These are phyloP conservation scores for Trametes meyenii DNA, from an alignment of 768 basidiomycete genomes.

Conservation along the genomic window DNA sequence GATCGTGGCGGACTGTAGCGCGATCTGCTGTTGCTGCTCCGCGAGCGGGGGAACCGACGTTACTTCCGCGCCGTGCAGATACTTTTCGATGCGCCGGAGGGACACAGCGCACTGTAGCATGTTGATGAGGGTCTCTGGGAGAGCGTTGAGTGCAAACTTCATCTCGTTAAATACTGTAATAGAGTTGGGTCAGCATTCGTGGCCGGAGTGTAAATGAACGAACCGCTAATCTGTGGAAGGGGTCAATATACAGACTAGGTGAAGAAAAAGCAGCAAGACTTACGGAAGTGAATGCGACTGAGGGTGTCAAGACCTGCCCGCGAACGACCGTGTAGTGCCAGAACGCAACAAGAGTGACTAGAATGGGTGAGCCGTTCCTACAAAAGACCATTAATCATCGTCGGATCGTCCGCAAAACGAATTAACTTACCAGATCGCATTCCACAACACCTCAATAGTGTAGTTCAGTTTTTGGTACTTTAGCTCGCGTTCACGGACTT, in stretches of 20 bases:
- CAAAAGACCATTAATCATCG: not conserved
- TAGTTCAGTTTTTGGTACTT: constrained; percentile 87
- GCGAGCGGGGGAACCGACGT: constrained; percentile 58
- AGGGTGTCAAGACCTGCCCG: constrained; percentile 71
- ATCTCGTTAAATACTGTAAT: constrained; percentile 79
- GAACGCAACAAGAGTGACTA: constrained; percentile 55
- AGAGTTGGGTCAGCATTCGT: not conserved
- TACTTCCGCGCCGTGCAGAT: constrained; percentile 77
- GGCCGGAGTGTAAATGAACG: constrained; percentile 5
- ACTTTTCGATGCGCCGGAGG: constrained; percentile 88
- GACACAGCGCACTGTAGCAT: constrained; percentile 87
- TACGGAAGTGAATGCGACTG: constrained; percentile 75
- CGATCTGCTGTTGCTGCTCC: constrained; percentile 60
- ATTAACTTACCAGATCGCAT: constrained; percentile 51
- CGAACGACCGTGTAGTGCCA: constrained; percentile 73
- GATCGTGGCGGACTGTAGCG: constrained; percentile 82
- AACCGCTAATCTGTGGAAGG: constrained; percentile 44
- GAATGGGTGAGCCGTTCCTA: constrained; percentile 49
- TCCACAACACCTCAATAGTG: constrained; percentile 69
- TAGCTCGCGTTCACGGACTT: constrained; percentile 78
- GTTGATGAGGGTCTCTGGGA: constrained; percentile 91
- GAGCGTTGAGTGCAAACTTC: constrained; percentile 83
- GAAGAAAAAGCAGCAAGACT: not conserved
- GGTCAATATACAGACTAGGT: not conserved
- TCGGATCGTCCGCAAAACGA: not conserved